A percentile compares a stretch with the other conserved stretches of the same genome.
Evolutionary conservation across 2,329 filamentous ascomycete genomes (phyloP).

Genomic region (Aspergillus neoniger): DNA sequence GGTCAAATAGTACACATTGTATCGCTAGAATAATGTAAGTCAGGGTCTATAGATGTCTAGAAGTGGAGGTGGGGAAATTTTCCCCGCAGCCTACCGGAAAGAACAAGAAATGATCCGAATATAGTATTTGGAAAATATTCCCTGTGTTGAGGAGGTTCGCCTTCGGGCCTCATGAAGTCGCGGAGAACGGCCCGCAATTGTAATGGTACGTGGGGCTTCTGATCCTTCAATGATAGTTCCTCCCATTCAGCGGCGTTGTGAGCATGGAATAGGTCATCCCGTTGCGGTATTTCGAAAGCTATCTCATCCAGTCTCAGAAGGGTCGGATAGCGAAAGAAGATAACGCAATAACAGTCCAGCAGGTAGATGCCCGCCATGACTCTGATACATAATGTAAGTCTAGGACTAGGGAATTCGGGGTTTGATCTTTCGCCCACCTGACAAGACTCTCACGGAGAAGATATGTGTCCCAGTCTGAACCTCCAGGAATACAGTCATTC

Average conservation of each 20-base stretch:
- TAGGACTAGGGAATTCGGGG: fast-evolving
- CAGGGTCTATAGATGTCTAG: no score
- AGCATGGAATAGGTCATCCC: background rate
- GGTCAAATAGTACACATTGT: background rate
- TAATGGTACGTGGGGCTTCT: background rate
- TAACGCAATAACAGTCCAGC: background rate
- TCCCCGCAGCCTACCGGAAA: background rate
- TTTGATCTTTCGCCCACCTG: background rate
- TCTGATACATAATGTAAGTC: background rate
- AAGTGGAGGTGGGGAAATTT: no score
- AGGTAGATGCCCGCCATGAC: background rate
- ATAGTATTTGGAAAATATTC: background rate
- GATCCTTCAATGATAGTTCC: background rate
- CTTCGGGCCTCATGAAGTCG: background rate
- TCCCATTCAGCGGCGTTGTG: background rate
- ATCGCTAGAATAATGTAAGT: background rate
- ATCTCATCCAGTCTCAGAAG: background rate
- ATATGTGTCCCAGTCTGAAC: background rate
- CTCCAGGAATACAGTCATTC: background rate
- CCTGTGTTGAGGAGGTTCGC: background rate
- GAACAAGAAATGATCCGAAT: background rate
- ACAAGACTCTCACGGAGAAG: background rate
- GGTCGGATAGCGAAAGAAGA: background rate
- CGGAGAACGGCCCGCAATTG: background rate
- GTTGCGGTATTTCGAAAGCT: background rate